Evolutionary conservation across 2,329 filamentous ascomycete genomes (phyloP).

Genomic region (Penicillium brevicompactum): DNA sequence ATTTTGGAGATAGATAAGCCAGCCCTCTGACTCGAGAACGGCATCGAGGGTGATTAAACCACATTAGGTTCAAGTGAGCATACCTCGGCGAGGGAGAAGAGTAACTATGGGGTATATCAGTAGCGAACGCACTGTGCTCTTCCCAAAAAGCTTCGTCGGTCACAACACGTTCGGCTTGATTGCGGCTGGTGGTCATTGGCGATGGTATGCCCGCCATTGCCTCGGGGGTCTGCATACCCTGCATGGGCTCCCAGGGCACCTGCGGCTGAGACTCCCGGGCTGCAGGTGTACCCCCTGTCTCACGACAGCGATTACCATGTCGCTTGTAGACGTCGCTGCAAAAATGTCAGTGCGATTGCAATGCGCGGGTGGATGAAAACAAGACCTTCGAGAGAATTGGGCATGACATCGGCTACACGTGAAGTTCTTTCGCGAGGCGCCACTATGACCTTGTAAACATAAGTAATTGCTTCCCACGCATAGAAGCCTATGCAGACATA

Average conservation of each 20-base stretch:
- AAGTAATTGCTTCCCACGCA: not conserved
- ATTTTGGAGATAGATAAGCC: not conserved
- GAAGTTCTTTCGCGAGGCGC: slow-evolving; percentile 1
- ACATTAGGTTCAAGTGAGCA: not conserved
- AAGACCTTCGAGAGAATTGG: slow-evolving; percentile 13
- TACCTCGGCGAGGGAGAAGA: not conserved
- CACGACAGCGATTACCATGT: slow-evolving; percentile 10
- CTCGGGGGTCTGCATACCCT: not conserved
- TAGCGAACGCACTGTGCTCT: not conserved
- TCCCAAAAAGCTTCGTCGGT: slow-evolving; percentile 1
- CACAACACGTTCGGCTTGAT: not conserved
- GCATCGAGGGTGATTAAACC: not conserved
- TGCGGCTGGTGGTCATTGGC: not conserved
- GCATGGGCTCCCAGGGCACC: not conserved
- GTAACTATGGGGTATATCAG: not conserved
- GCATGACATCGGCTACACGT: slow-evolving; percentile 10
- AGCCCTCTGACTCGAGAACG: not conserved
- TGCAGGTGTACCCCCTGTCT: not conserved
- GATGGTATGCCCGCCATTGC: not conserved
- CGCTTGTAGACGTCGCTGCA: slow-evolving; percentile 15
- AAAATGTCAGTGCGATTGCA: not conserved
- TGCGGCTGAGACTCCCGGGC: not conserved
- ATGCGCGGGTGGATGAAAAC: not conserved
- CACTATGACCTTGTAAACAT: slow-evolving; percentile 11
- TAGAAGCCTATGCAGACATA: slow-evolving; percentile 2